Conservation (phyloP, 148 eudicot genomes). For the Drosera capensis region DNA sequence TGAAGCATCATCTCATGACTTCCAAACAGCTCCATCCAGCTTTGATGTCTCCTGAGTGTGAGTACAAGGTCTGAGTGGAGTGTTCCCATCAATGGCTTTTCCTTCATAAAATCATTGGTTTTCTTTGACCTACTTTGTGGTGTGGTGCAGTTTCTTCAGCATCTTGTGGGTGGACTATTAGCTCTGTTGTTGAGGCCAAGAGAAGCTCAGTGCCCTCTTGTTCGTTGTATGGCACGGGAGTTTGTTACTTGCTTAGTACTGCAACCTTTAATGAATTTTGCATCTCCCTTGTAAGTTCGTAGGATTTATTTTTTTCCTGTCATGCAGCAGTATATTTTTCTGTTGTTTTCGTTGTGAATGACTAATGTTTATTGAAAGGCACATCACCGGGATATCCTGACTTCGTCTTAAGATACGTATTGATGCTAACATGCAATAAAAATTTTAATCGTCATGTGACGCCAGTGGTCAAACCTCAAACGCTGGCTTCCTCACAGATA, state of each 20-base stretch:
- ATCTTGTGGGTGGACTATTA: conserved; percentile 59
- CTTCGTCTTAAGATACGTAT: too few relatives aligned
- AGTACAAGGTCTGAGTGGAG: conserved; percentile 87
- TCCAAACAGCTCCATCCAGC: conserved; percentile 96
- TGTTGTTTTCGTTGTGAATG: not conserved
- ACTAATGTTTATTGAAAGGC: not conserved
- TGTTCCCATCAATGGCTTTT: conserved; percentile 14
- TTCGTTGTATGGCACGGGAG: conserved; percentile 83
- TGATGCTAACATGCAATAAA: too few relatives aligned
- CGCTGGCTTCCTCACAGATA: too few relatives aligned
- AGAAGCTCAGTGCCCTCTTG: conserved; percentile 87
- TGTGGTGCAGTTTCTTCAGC: conserved; percentile 58
- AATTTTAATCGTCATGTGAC: too few relatives aligned
- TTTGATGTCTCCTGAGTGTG: conserved; percentile 74
- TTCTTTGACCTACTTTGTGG: conserved; percentile 11
- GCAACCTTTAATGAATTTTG: conserved; percentile 84
- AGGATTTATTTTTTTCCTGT: not conserved
- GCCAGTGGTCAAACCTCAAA: too few relatives aligned
- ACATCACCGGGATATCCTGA: too few relatives aligned
- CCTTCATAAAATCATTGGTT: conserved; percentile 4
- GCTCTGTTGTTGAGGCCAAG: conserved; percentile 66
- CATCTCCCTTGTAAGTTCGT: conserved; percentile 70
- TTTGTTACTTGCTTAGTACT: conserved; percentile 78
- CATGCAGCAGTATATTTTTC: not conserved
- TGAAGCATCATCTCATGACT: conserved; percentile 77